Percentiles rank a stretch among this genome's conserved stretches.
phyloP scores from a whole-genome alignment of 495 filamentous ascomycete genomes.

The Xylaria bambusicola region DNA sequence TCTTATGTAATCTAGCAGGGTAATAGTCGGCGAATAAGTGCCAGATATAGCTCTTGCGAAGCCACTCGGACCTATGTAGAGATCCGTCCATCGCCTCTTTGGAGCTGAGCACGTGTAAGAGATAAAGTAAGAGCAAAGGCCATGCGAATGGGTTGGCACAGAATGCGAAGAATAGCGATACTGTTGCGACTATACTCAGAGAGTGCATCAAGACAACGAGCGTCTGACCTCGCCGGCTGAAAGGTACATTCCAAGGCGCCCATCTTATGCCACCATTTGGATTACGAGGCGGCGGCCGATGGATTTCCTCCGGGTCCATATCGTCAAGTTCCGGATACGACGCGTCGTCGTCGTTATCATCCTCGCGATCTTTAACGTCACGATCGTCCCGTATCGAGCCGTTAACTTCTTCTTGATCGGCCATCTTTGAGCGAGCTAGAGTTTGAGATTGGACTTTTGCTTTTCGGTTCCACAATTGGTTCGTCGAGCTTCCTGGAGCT shows the following conservation, averaged over 20 bases:
- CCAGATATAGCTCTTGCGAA: slow-evolving; percentile 79
- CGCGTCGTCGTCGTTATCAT: slow-evolving; percentile 31
- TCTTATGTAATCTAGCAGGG: slow-evolving; percentile 83
- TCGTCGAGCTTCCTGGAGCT: too few species aligned
- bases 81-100: slow-evolving; percentile 72
- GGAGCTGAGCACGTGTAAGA: slow-evolving; percentile 80
- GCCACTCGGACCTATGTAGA: slow-evolving; percentile 69
- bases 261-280: slow-evolving; percentile 61
- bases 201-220: slow-evolving; percentile 83
- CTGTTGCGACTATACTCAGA: slow-evolving; percentile 70
- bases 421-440: neutral
- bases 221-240: slow-evolving; percentile 85
- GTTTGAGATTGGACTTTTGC: neutral
- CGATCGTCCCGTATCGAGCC: neutral
- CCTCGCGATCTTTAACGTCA: slow-evolving; percentile 8
- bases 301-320: slow-evolving; percentile 27
- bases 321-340: slow-evolving; percentile 37
- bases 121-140: slow-evolving; percentile 89
- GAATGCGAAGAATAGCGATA: slow-evolving; percentile 86
- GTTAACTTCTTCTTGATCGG: neutral
- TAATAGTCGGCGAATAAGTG: slow-evolving; percentile 90
- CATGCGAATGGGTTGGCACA: slow-evolving; percentile 88
- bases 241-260: slow-evolving; percentile 84
- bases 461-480: too few species aligned
- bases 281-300: slow-evolving; percentile 25